Base-by-base conservation (phyloP, 495 filamentous ascomycete genomes). In the Lasiosphaeris hirsuta region DNA sequence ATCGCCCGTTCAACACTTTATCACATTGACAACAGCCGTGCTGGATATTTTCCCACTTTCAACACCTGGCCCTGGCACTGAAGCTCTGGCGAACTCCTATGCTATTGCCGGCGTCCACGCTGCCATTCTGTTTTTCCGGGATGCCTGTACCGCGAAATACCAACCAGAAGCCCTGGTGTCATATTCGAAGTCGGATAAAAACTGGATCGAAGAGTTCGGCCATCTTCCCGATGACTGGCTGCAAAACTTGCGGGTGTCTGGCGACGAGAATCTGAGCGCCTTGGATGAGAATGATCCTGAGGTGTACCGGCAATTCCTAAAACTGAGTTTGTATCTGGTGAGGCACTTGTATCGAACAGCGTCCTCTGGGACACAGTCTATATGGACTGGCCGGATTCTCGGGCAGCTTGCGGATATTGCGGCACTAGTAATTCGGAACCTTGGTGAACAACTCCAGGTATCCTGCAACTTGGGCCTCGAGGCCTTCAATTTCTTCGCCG, bases 401-500 rank as follows among this genome's bases (percentile, higher is more conserved):
- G 52, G 51, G 2, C 69, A 69, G 41, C 39, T 68, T 34, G 61
- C 63, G 1, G 63, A 66, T n/a, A 69, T 68, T 53, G 63, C 69
- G 13, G 63, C 65, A 0, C 44, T 68, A 9, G 65, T 69, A n/a
- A 55, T 68, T 17, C 59, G 59, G 19, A 63, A 33, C 14, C 56
- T 71, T 4, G 56, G 59, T 15, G 67, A 69, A 13, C 36, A 61
- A 34, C 47, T 61, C n/a, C 69, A 71, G 40, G 43, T 46, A 33
- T 60, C 65, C 13, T 68, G 61, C 48, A 58, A 56, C 9, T 30
- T 71, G 41, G 67, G 67, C 11, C 38, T 51, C 1, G 58, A 71
- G 41, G 73, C 69, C 5, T 75, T 77, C 17, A 48, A 49, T 30
- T 63, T 72, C 14, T 78, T 77, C 42, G 59, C 55, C 11, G 37